Base-by-base conservation (phyloP, 257 asterid genomes). In the Scutellaria galericulata region DNA sequence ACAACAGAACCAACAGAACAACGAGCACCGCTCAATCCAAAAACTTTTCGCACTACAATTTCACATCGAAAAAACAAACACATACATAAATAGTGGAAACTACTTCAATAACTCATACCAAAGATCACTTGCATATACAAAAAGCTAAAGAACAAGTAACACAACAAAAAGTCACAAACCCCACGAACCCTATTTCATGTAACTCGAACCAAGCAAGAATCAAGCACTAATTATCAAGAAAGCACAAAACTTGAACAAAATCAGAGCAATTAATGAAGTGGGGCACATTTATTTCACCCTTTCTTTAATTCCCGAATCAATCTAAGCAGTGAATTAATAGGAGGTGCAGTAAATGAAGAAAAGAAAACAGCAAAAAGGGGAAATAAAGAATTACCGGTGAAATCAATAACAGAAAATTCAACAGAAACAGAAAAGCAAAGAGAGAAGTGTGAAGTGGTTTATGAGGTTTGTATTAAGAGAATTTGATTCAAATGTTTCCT, bases 401-500 rank as follows among this genome's bases (percentile, higher is more conserved):
- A 6, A 47, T 31, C 3, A 52, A 24, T 10, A 4, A 31, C 37
- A 54, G 61, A 71, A 66, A 15, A 5, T 13, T 62, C n/a, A 24
- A 6, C 9, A 70, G 56, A 20, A 76, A 63, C 47, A 18, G 59
- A 56, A 63, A 18, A 46, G 77, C 46, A 14, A 31, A 31, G 73
- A 27, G 71, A 55, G 75, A 71, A 66, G 40, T 40, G 76, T 55
- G 63, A 42, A 27, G 73, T 60, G 67, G 22, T n/a, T 51, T 55
- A 15, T 40, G 69, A 52, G 74, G 72, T 72, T 48, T 24, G 78
- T 42, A 73, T 37, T 61, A 66, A 66, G 72, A 77, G 79, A 53
- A 79, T 77, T 85, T 77, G 80, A 76, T 74, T 70, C 79, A 77
- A 78, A 68, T 73, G 75, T 75, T 85, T 77, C 74, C 66, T 66